These are phyloP conservation scores for Dactylellina drechsleri DNA, from an alignment of 2,329 filamentous ascomycete species.

Conservation along the genomic window DNA sequence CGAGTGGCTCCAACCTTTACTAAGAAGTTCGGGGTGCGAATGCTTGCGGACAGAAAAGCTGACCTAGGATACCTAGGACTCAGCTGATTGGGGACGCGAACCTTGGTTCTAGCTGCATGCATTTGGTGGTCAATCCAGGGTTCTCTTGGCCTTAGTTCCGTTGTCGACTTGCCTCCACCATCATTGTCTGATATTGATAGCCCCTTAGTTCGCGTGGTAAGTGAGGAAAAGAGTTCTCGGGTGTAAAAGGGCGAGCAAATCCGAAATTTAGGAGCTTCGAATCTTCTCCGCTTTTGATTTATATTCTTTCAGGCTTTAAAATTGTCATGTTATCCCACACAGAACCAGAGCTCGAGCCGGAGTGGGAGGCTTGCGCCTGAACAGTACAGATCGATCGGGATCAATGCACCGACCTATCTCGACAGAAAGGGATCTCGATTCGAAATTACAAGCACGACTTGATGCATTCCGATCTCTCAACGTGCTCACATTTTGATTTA, in stretches of 20 bases:
- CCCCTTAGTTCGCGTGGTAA: no score
- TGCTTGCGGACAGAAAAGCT: conserved; percentile 4
- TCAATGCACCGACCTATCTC: neutral
- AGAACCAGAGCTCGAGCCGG: neutral
- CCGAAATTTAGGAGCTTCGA: neutral
- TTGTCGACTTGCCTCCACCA: no score
- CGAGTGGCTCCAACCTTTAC: conserved; percentile 5
- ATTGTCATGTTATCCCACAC: no score
- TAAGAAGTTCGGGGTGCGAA: neutral
- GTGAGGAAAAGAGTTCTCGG: neutral
- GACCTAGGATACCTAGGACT: neutral
- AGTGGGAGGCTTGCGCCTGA: neutral
- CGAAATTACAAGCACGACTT: neutral
- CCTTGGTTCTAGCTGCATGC: conserved; percentile 4
- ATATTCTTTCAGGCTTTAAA: neutral
- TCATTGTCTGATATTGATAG: neutral
- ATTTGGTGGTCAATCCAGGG: neutral
- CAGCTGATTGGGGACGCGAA: neutral
- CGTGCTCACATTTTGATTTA: no score
- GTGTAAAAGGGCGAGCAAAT: neutral
- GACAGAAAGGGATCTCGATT: neutral
- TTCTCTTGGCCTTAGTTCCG: no score
- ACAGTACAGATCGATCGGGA: neutral
- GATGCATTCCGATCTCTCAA: neutral
- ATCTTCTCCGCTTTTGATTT: neutral